A percentile compares a stretch with the other conserved stretches of the same genome.
These are phyloP conservation scores for Fistulifera solaris DNA, from an alignment of 108 stramenopile species.

Conservation along the genomic window DNA sequence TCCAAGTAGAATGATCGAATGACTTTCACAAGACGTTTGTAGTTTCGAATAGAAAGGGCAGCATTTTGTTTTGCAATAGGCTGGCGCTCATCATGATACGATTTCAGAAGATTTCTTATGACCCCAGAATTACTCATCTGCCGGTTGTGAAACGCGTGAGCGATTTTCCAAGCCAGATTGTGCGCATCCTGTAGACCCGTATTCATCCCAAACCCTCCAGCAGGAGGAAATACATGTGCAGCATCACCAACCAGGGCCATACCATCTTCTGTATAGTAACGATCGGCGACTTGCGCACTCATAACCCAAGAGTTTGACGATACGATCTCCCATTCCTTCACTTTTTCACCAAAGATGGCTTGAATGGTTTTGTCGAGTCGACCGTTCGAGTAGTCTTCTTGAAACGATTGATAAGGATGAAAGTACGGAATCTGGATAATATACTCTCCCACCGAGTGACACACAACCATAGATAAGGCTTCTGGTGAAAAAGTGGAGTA, in stretches of 20 bases:
- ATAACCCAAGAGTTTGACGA: constrained; percentile 89
- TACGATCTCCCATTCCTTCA: constrained; percentile 22
- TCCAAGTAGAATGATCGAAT: constrained; percentile 70
- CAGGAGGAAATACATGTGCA: constrained; percentile 93
- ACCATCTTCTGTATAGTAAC: constrained; percentile 34
- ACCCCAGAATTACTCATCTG: background rate
- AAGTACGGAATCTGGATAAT: constrained; percentile 93
- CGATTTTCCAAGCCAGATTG: constrained; percentile 86
- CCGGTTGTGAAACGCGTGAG: constrained; percentile 12
- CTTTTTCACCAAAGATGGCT: constrained; percentile 33
- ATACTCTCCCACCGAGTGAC: constrained; percentile 84
- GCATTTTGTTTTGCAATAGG: constrained; percentile 79
- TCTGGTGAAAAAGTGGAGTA: constrained; percentile 82
- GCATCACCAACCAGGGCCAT: constrained; percentile 83
- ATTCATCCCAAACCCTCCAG: constrained; percentile 97
- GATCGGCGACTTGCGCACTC: constrained; percentile 65
- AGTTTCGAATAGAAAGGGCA: constrained; percentile 82
- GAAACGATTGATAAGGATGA: constrained; percentile 77
- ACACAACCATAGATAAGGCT: constrained; percentile 84
- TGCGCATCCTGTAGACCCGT: constrained; percentile 90
- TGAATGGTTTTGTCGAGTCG: constrained; percentile 42
- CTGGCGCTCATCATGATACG: constrained; percentile 68
- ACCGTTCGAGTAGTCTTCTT: constrained; percentile 39
- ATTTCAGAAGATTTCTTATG: constrained; percentile 4
- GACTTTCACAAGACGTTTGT: constrained; percentile 62